Evolutionary conservation across 2,329 filamentous ascomycete genomes (phyloP).

Genomic region (Penicillium expansum): DNA sequence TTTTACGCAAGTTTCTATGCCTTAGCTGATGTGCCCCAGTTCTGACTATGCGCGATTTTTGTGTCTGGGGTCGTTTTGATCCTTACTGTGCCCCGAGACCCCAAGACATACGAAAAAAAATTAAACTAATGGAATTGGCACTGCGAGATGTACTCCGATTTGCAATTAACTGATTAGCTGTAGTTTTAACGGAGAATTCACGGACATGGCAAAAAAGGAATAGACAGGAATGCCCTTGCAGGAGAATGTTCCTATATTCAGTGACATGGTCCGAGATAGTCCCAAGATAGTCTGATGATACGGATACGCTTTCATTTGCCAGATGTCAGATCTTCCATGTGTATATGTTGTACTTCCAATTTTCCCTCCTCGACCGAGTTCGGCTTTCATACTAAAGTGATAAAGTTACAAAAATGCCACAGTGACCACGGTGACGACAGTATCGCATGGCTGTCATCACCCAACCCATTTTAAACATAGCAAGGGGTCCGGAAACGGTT

Average conservation of each 20-base stretch:
- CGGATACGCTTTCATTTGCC: background rate
- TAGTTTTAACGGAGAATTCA: conserved; percentile 15
- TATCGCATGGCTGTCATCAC: conserved; percentile 11
- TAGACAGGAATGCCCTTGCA: conserved; percentile 18
- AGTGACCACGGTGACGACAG: conserved; percentile 4
- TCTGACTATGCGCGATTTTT: conserved; percentile 30
- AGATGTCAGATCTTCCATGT: too few relatives aligned
- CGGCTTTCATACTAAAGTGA: background rate
- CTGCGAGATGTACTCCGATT: conserved; percentile 1
- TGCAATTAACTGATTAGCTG: background rate
- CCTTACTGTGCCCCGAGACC: conserved; percentile 8
- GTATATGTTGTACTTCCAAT: background rate
- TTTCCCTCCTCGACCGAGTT: background rate
- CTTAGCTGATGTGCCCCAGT: conserved; percentile 17
- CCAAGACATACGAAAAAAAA: conserved; percentile 4
- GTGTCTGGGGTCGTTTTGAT: conserved; percentile 7
- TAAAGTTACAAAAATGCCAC: background rate
- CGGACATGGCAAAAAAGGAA: conserved; percentile 5
- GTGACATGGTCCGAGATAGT: conserved; percentile 13
- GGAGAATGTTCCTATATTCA: conserved; percentile 18
- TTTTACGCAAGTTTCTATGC: conserved; percentile 6
- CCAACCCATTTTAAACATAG: conserved; percentile 5
- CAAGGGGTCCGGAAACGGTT: conserved; percentile 24
- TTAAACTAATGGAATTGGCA: conserved; percentile 12
- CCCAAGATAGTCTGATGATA: background rate